Evolutionary conservation across 305 asterid species (phyloP), one percentile per base, ranked within the genome.

Genomic region (Fraxinus greggii): DNA sequence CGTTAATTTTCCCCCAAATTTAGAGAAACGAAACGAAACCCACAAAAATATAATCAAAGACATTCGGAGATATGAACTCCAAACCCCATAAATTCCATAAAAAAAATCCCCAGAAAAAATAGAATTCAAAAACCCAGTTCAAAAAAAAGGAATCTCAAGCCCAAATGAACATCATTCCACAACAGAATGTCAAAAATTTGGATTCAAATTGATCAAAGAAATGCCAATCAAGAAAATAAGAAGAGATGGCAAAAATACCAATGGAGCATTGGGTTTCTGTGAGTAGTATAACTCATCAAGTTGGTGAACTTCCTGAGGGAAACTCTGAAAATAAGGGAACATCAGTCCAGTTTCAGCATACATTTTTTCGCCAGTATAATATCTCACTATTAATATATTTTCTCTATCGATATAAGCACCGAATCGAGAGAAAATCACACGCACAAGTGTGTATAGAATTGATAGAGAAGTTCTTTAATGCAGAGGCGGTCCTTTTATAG

Each of bases 271-370:
- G 87, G 90, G 80, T 86, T 89, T 93, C 35, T 84, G 89, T 5
- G 90, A 85, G 89, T 89, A 84, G 81, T 79, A 88, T 83, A 94
- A 89, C 2, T 90, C 98, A 23, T 91, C 93, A 84, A 89, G 77
- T 6, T 86, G 95, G 78, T 89, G 97, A 83, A 86, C 59, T 78
- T 91, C 93, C 81, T 86, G 93, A 80, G 93, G 59, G 91, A 90
- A 91, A 86, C 77, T 88, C 42, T 91, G 94, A 85, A 90, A 91
- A 82, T 88, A 94, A 51, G 97, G 97, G 81, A 79, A 90, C 90
- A 86, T 88, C 83, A 87, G 83, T 83, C 86, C 98, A 26, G 90
- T 88, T 79, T 93, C 95, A 6, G 97, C 96, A 90, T 90, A 92
- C 98, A 95, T 95, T 91, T 82, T 36, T 72, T 32, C 76, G 48